phyloP scores from a whole-genome alignment of 2,329 filamentous ascomycete species.

The Pyrenochaeta sp. region DNA sequence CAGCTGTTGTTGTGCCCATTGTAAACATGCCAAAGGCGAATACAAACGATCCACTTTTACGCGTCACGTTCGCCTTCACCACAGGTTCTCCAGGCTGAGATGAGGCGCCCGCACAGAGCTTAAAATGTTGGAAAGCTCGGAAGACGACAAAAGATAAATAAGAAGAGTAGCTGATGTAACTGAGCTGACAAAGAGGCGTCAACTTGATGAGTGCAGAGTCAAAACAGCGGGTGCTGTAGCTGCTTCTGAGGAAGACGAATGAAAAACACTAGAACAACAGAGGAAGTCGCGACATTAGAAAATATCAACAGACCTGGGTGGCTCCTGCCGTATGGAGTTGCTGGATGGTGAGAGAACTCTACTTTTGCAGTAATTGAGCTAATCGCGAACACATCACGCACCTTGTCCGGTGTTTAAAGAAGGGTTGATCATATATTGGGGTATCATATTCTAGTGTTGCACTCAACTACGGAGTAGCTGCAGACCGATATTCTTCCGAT shows the following conservation, averaged over 20 bases:
- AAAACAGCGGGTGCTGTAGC: background rate
- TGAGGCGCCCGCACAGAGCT: background rate
- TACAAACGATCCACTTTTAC: constrained; percentile 14
- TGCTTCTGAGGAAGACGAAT: background rate
- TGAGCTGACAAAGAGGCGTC: background rate
- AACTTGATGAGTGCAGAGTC: background rate
- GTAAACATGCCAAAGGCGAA: constrained; percentile 8
- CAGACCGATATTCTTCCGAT: background rate
- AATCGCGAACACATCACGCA: background rate
- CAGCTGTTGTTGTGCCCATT: constrained; percentile 23
- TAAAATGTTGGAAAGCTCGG: background rate
- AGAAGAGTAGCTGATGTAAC: constrained; percentile 10
- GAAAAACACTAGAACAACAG: background rate
- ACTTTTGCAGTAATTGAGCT: background rate
- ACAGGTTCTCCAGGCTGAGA: background rate
- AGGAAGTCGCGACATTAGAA: constrained; percentile 8
- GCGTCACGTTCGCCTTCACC: constrained; percentile 17
- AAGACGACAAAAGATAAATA: constrained; percentile 7
- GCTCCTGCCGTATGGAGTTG: constrained; percentile 2
- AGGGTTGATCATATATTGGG: background rate
- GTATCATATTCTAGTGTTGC: background rate
- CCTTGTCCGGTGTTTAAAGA: background rate
- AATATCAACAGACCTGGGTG: constrained; percentile 4
- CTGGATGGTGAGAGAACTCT: background rate
- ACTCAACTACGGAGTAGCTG: background rate